A percentile compares a stretch with the other conserved stretches of the same genome.
phyloP scores from a whole-genome alignment of 1,284 basidiomycete species.

The Somion occarium region DNA sequence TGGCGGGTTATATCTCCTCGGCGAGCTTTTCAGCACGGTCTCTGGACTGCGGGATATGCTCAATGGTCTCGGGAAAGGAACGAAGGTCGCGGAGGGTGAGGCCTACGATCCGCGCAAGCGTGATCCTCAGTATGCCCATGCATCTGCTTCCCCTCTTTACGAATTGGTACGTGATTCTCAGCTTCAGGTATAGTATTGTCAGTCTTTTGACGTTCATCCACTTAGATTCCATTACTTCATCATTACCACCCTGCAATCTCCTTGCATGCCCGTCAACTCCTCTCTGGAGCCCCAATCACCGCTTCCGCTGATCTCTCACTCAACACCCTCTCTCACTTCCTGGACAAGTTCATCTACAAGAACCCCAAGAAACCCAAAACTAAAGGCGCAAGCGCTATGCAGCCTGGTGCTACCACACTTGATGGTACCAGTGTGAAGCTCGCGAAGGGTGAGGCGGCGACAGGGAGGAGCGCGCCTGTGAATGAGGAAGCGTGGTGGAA shows the following conservation, averaged over 20 bases:
- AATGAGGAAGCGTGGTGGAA: constrained; percentile 82
- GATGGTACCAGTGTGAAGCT: constrained; percentile 68
- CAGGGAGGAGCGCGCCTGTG: constrained; percentile 45
- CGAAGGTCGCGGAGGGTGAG: constrained; percentile 39
- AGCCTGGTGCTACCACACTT: constrained; percentile 73
- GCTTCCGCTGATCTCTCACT: constrained; percentile 86
- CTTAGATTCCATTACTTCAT: constrained; percentile 68
- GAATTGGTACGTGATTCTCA: constrained; percentile 65
- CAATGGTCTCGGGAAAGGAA: constrained; percentile 32
- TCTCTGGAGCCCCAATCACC: constrained; percentile 67
- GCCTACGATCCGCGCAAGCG: constrained; percentile 86
- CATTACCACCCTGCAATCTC: constrained; percentile 94
- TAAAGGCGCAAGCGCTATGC: constrained; percentile 89
- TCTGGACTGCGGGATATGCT: constrained; percentile 72
- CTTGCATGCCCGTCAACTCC: constrained; percentile 81
- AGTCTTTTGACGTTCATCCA: not conserved
- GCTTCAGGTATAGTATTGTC: not conserved
- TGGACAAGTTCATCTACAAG: constrained; percentile 79
- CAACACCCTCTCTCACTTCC: constrained; percentile 78
- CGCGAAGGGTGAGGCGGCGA: constrained; percentile 57
- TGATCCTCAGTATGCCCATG: constrained; percentile 86
- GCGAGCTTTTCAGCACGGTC: constrained; percentile 76
- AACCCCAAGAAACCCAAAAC: constrained; percentile 85
- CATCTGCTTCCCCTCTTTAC: constrained; percentile 81
- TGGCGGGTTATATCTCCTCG: constrained; percentile 77